These are phyloP conservation scores for Neofusicoccum umdonicola DNA, from an alignment of 2,329 filamentous ascomycete genomes.

Conservation along the genomic window DNA sequence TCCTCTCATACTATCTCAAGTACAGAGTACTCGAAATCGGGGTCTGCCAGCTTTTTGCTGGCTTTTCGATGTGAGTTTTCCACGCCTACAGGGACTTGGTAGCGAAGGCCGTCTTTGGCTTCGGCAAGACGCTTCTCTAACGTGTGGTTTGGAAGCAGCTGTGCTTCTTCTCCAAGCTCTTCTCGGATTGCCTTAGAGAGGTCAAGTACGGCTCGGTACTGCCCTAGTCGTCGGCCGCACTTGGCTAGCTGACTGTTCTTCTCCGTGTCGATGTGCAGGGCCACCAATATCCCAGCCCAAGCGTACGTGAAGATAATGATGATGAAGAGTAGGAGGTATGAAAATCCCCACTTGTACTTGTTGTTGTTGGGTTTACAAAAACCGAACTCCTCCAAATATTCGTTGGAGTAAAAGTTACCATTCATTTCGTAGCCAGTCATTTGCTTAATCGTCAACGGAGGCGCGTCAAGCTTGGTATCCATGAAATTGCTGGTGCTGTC, in stretches of 20 bases:
- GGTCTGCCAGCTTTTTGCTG: no score
- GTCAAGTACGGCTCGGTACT: neutral
- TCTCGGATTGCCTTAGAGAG: neutral
- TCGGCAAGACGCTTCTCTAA: neutral
- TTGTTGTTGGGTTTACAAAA: neutral
- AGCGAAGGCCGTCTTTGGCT: neutral
- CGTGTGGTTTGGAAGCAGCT: neutral
- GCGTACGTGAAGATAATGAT: neutral
- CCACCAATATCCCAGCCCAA: neutral
- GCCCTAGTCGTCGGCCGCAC: neutral
- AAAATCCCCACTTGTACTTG: neutral
- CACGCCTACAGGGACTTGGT: neutral
- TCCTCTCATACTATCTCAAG: no score
- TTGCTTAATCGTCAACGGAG: neutral
- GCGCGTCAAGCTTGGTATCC: neutral
- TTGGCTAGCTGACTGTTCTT: neutral
- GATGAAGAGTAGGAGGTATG: neutral
- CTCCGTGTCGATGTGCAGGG: neutral
- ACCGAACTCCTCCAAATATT: neutral
- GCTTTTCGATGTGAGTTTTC: no score
- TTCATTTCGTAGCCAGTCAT: neutral
- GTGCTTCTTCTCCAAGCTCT: neutral
- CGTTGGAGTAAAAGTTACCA: neutral
- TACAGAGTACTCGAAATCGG: no score
- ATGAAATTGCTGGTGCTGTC: neutral